Percentiles rank a stretch among this genome's conserved stretches.
Conservation (phyloP, 1,284 basidiomycete genomes). For the Abortiporus biennis region DNA sequence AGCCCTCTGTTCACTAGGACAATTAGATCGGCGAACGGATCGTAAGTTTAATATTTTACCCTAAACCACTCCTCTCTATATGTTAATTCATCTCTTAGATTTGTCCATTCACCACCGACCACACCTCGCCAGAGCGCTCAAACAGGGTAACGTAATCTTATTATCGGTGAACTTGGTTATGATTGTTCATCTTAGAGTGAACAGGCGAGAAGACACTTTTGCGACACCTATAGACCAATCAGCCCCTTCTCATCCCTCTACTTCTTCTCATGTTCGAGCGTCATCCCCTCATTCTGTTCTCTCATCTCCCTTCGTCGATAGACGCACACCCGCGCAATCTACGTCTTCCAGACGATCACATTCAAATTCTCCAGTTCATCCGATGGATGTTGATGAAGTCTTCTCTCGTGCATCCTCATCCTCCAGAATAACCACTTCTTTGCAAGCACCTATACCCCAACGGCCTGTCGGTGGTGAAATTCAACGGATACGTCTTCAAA, state of each 20-base stretch:
- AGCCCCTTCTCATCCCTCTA: slow-evolving; percentile 7
- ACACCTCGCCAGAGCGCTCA: slow-evolving; percentile 6
- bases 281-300: slow-evolving; percentile 21
- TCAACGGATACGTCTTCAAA: slow-evolving; percentile 47
- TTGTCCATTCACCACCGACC: slow-evolving; percentile 8
- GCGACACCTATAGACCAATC: slow-evolving; percentile 7
- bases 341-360: slow-evolving; percentile 14
- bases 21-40: slow-evolving; percentile 11
- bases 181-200: neutral
- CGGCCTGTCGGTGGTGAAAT: slow-evolving; percentile 45
- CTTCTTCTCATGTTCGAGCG: slow-evolving; percentile 13
- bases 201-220: slow-evolving; percentile 1
- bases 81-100: neutral
- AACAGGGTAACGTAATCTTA: slow-evolving; percentile 5
- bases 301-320: slow-evolving; percentile 27
- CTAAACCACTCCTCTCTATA: neutral
- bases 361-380: slow-evolving; percentile 15
- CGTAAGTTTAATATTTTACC: slow-evolving; percentile 7
- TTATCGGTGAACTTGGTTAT: neutral
- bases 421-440: slow-evolving; percentile 16
- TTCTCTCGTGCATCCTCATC: slow-evolving; percentile 28
- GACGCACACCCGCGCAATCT: slow-evolving; percentile 13
- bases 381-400: slow-evolving; percentile 25
- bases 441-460: slow-evolving; percentile 20
- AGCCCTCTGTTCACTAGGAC: slow-evolving; percentile 23